These are phyloP conservation scores for Paracamarosporium sp. DNA, from an alignment of 2,329 filamentous ascomycete species.

Conservation along the genomic window DNA sequence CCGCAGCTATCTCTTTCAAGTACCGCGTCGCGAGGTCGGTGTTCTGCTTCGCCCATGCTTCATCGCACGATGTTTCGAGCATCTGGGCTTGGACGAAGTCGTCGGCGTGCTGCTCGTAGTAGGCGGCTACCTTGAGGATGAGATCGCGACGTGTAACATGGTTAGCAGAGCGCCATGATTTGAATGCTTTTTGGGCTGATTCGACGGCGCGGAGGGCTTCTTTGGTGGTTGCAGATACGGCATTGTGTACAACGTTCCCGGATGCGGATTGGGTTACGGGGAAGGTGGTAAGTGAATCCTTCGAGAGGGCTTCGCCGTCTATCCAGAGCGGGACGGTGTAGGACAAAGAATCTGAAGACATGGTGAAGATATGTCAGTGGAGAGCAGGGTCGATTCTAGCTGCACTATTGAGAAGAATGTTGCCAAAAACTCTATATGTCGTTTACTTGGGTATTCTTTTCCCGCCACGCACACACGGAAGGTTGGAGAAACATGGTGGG, in stretches of 20 bases:
- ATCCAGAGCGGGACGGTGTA: constrained; percentile 36
- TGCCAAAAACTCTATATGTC: not conserved
- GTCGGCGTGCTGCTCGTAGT: constrained; percentile 31
- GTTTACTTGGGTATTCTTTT: not conserved
- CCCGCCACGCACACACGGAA: not conserved
- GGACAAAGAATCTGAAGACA: constrained; percentile 11
- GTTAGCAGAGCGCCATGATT: constrained; percentile 33
- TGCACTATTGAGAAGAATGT: not conserved
- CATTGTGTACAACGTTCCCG: constrained; percentile 33
- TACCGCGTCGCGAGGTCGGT: constrained; percentile 37
- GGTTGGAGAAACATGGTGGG: not conserved
- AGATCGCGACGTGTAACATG: constrained; percentile 33
- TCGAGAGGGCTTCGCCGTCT: constrained; percentile 25
- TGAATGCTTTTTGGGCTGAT: constrained; percentile 34
- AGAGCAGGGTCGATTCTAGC: not conserved
- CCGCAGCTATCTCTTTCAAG: constrained; percentile 26
- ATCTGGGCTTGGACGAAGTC: constrained; percentile 33
- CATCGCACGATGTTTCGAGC: constrained; percentile 46
- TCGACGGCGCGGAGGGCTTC: constrained; percentile 27
- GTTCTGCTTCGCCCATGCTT: constrained; percentile 42
- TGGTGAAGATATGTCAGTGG: not conserved
- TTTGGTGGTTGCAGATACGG: constrained; percentile 23
- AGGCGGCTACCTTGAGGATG: constrained; percentile 32
- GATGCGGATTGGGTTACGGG: constrained; percentile 28
- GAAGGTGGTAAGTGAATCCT: constrained; percentile 18